These are phyloP conservation scores for Halteria grandinella DNA, from an alignment of 73 alveolate genomes.

Conservation along the genomic window DNA sequence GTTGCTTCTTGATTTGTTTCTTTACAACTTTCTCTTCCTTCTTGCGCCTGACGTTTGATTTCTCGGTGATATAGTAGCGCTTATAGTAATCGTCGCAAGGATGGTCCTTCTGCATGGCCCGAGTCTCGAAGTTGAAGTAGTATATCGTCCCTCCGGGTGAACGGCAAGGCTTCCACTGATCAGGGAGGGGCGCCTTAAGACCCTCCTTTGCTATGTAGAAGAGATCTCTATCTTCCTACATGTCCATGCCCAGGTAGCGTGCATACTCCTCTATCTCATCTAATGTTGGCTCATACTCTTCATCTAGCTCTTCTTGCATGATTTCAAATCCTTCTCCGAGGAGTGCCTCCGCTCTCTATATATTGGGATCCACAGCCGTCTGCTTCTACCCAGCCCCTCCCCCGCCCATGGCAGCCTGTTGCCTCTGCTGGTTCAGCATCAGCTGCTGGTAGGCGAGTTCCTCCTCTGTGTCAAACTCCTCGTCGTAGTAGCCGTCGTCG, in stretches of 20 bases:
- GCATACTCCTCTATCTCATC: slow-evolving; percentile 89
- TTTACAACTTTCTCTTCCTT: slow-evolving; percentile 54
- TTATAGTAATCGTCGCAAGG: slow-evolving; percentile 90
- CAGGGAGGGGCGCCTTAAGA: slow-evolving; percentile 90
- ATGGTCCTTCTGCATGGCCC: slow-evolving; percentile 79
- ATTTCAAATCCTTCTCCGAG: slow-evolving; percentile 55
- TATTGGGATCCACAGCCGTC: neutral
- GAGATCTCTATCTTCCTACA: slow-evolving; percentile 79
- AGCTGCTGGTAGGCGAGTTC: neutral
- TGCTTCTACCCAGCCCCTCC: neutral
- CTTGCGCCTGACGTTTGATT: slow-evolving; percentile 54
- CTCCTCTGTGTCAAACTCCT: neutral
- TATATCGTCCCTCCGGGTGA: slow-evolving; percentile 75
- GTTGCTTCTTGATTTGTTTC: slow-evolving; percentile 48
- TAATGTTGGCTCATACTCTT: slow-evolving; percentile 79
- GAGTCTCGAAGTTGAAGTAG: slow-evolving; percentile 81
- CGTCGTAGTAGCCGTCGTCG: neutral
- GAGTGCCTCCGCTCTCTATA: neutral
- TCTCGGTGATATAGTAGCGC: slow-evolving; percentile 65
- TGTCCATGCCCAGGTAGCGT: slow-evolving; percentile 83
- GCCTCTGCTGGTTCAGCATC: neutral
- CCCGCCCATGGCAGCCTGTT: neutral
- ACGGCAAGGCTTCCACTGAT: slow-evolving; percentile 86
- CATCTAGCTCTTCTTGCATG: slow-evolving; percentile 86
- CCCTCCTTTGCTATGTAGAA: slow-evolving; percentile 92